phyloP scores from a whole-genome alignment of 2,329 filamentous ascomycete genomes.

The Exophiala oligosperma region DNA sequence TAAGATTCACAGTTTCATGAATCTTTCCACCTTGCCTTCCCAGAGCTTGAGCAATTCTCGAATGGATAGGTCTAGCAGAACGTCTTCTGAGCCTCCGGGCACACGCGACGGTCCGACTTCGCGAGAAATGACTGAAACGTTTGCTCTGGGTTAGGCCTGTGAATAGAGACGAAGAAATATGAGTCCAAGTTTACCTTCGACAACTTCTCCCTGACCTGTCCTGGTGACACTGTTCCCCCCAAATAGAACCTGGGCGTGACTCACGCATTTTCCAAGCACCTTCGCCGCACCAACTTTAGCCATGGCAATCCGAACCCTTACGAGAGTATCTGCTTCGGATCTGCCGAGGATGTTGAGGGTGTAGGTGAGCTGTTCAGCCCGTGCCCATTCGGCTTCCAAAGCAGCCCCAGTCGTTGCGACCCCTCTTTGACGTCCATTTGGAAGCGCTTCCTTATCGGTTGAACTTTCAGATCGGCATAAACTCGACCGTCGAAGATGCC shows the following conservation, averaged over 20 bases:
- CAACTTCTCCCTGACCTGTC: conserved; percentile 67
- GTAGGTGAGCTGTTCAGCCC: too few species aligned
- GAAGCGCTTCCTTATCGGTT: too few species aligned
- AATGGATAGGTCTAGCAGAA: conserved; percentile 67
- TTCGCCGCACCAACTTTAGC: conserved; percentile 71
- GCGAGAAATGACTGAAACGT: conserved; percentile 46
- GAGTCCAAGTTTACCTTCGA: conserved; percentile 50
- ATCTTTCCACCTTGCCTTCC: neutral
- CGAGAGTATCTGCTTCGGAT: conserved; percentile 44
- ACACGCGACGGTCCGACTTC: conserved; percentile 63
- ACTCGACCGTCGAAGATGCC: too few species aligned
- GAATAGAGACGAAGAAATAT: neutral
- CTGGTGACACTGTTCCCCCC: conserved; percentile 72
- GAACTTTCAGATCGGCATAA: too few species aligned
- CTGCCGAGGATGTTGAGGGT: too few species aligned
- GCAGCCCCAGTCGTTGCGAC: conserved; percentile 68
- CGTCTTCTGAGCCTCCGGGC: conserved; percentile 70
- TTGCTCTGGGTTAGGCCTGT: neutral
- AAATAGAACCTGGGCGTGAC: conserved; percentile 68
- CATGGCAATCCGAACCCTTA: conserved; percentile 70
- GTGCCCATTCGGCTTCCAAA: conserved; percentile 54
- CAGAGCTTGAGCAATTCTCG: conserved; percentile 64
- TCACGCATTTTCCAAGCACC: conserved; percentile 69
- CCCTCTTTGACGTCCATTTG: too few species aligned
- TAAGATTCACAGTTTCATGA: neutral